Conservation (phyloP, 2,329 filamentous ascomycete genomes). For the Fusarium globosum region DNA sequence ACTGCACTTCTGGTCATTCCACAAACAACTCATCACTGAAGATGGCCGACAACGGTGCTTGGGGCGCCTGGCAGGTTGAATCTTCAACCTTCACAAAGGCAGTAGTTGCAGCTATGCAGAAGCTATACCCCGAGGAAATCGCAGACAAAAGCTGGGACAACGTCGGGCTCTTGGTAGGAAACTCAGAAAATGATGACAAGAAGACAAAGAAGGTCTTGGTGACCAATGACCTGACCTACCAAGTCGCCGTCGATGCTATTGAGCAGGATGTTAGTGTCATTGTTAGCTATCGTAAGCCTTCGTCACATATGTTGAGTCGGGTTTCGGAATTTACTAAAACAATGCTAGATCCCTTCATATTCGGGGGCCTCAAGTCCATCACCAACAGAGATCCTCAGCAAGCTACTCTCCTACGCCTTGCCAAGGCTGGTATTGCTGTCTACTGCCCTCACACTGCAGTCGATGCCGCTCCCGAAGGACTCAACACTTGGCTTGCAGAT, state of each 20-base stretch:
- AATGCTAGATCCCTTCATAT: slow-evolving; percentile 88
- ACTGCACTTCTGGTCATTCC: slow-evolving; percentile 37
- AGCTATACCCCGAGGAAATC: slow-evolving; percentile 88
- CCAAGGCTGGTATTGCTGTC: slow-evolving; percentile 88
- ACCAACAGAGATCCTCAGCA: slow-evolving; percentile 89
- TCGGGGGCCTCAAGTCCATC: slow-evolving; percentile 89
- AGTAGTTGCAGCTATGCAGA: slow-evolving; percentile 84
- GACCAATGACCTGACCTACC: slow-evolving; percentile 90
- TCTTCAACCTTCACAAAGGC: slow-evolving; percentile 58
- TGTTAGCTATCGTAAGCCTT: slow-evolving; percentile 80
- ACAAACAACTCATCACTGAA: not conserved
- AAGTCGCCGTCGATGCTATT: slow-evolving; percentile 92
- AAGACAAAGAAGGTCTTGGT: slow-evolving; percentile 59
- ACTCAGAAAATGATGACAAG: slow-evolving; percentile 50
- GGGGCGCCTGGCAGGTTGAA: slow-evolving; percentile 56
- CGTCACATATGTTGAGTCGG: not conserved
- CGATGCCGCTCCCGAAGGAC: slow-evolving; percentile 84
- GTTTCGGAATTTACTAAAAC: not conserved
- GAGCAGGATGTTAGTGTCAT: slow-evolving; percentile 79
- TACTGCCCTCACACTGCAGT: slow-evolving; percentile 97
- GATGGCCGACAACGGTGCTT: slow-evolving; percentile 48
- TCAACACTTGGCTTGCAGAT: slow-evolving; percentile 95
- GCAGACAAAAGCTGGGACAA: slow-evolving; percentile 96
- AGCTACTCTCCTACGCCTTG: slow-evolving; percentile 81
- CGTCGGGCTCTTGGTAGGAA: slow-evolving; percentile 79